Percentiles rank a stretch among this genome's conserved stretches.
These are phyloP conservation scores for Incumbomyces delicatus DNA, from an alignment of 2,329 filamentous ascomycete genomes.

Conservation along the genomic window DNA sequence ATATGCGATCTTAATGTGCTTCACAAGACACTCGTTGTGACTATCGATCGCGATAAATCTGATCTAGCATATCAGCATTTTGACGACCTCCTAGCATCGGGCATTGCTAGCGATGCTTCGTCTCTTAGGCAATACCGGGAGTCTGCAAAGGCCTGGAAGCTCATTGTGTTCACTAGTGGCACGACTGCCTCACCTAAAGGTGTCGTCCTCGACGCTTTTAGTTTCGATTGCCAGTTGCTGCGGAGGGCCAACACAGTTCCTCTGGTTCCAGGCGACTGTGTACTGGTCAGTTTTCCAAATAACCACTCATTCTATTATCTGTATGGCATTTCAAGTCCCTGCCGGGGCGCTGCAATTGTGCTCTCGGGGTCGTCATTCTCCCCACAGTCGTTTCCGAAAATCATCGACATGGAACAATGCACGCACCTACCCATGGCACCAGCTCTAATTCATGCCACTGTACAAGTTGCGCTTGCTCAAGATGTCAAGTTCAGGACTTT, in stretches of 20 bases:
- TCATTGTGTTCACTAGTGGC: conserved; percentile 4
- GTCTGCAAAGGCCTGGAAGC: background rate
- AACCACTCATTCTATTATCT: conserved; percentile 2
- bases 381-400: background rate
- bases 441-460: background rate
- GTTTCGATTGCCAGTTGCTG: background rate
- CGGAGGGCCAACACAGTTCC: background rate
- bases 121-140: background rate
- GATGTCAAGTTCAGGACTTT: background rate
- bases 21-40: background rate
- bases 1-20: background rate
- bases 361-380: background rate
- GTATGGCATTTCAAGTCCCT: background rate
- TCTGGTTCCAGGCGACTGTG: background rate
- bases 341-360: background rate
- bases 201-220: background rate
- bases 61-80: background rate
- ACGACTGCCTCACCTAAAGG: conserved; percentile 4
- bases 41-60: background rate
- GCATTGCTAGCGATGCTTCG: background rate
- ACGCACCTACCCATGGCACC: background rate
- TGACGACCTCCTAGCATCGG: background rate
- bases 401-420: conserved; percentile 1
- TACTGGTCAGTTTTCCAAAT: background rate
- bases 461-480: background rate